Conservation (phyloP, 1,284 basidiomycete species). For the Tranzscheliella williamsii region DNA sequence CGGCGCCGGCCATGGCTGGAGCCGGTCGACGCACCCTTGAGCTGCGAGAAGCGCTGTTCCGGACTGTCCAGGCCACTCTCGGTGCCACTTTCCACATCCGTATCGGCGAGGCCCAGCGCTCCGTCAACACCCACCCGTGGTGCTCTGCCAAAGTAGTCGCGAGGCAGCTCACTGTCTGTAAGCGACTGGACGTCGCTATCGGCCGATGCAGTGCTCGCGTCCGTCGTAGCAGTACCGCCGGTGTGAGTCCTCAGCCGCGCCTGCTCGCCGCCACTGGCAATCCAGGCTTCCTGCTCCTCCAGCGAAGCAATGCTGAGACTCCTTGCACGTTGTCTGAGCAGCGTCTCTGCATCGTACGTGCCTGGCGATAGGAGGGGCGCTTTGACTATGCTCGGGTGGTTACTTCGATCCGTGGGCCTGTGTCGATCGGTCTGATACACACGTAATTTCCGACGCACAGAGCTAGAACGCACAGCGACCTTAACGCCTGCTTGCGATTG, state of each 20-base stretch:
- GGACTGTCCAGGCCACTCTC: slow-evolving; percentile 44
- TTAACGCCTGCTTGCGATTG: slow-evolving; percentile 9
- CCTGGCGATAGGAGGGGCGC: slow-evolving; percentile 44
- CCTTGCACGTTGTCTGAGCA: slow-evolving; percentile 47
- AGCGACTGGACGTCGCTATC: slow-evolving; percentile 10
- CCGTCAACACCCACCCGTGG: slow-evolving; percentile 45
- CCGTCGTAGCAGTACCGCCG: slow-evolving; percentile 5
- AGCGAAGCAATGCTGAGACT: slow-evolving; percentile 30
- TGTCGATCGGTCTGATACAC: slow-evolving; percentile 21
- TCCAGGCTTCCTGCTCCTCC: slow-evolving; percentile 43
- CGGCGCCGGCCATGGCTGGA: slow-evolving; percentile 1
- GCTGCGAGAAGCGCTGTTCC: slow-evolving; percentile 7
- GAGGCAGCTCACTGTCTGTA: slow-evolving; percentile 1
- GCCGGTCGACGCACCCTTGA: background rate
- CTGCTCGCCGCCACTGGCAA: slow-evolving; percentile 37
- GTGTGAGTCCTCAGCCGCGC: slow-evolving; percentile 25
- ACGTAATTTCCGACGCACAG: slow-evolving; percentile 9
- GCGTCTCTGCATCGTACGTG: slow-evolving; percentile 51
- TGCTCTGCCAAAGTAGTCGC: slow-evolving; percentile 33
- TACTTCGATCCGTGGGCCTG: slow-evolving; percentile 29
- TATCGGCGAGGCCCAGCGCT: slow-evolving; percentile 40
- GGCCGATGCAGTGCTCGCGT: slow-evolving; percentile 5
- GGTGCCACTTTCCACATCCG: slow-evolving; percentile 44
- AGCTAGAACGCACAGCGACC: slow-evolving; percentile 5
- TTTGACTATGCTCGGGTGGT: slow-evolving; percentile 30